phyloP scores from a whole-genome alignment of 2,329 filamentous ascomycete species.

The Tolypocladium guangdongense region DNA sequence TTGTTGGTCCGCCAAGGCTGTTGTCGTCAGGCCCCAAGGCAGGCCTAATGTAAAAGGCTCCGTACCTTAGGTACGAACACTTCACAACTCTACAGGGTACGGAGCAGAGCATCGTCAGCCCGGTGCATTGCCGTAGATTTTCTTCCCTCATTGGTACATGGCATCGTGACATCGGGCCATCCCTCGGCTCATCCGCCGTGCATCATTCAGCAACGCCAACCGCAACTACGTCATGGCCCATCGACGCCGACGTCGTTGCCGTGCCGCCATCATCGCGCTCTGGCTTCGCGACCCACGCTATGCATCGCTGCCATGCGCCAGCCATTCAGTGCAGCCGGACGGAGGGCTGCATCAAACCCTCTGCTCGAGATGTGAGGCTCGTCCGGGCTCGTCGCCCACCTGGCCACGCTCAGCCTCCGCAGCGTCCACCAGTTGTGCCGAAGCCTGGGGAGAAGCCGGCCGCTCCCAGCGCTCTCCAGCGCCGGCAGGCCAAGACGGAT shows the following conservation, averaged over 20 bases:
- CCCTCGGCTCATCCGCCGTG: not conserved
- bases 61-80: no score
- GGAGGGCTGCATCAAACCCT: not conserved
- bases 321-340: not conserved
- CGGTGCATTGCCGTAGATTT: no score
- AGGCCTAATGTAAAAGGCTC: no score
- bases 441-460: not conserved
- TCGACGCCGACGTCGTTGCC: no score
- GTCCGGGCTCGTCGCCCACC: not conserved
- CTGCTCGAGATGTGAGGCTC: not conserved
- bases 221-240: not conserved
- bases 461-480: not conserved
- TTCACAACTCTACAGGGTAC: no score
- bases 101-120: no score
- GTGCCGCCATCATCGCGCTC: not conserved
- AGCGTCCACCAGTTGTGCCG: not conserved
- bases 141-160: no score
- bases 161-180: not conserved
- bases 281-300: not conserved
- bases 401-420: not conserved
- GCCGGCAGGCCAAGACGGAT: not conserved
- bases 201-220: not conserved
- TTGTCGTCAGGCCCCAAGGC: no score
- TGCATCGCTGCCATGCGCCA: not conserved
- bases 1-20: no score